phyloP scores from a whole-genome alignment of 345 rosid species.

The Erucastrum elatum region DNA sequence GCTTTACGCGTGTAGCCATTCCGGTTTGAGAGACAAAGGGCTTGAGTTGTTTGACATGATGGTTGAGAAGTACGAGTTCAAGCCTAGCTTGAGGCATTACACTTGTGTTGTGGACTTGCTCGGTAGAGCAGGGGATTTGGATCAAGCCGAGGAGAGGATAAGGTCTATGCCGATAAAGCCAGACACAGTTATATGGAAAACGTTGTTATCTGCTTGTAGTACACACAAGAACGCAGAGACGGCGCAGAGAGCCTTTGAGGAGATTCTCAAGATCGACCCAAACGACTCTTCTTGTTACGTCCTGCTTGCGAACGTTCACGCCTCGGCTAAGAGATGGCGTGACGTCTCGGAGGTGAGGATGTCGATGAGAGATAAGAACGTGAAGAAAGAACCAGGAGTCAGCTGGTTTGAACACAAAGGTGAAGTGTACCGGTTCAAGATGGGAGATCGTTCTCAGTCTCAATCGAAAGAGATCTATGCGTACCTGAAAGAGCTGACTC shows the following conservation, averaged over 20 bases:
- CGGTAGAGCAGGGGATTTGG: constrained; percentile 63
- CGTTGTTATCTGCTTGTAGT: constrained; percentile 73
- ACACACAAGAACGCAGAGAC: constrained; percentile 55
- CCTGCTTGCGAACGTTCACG: constrained; percentile 66
- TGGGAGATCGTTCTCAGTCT: constrained; percentile 66
- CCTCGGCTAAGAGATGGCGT: constrained; percentile 63
- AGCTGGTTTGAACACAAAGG: constrained; percentile 79
- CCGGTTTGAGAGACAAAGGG: constrained; percentile 71
- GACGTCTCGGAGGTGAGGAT: constrained; percentile 65
- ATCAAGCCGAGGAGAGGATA: constrained; percentile 64
- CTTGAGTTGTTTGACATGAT: constrained; percentile 55
- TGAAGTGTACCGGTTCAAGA: constrained; percentile 58
- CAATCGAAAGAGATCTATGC: constrained; percentile 52
- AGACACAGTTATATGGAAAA: constrained; percentile 71
- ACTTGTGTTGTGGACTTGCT: constrained; percentile 75
- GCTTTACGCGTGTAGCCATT: constrained; percentile 82
- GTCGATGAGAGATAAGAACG: constrained; percentile 59
- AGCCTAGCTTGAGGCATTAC: constrained; percentile 59
- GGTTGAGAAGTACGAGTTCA: constrained; percentile 50
- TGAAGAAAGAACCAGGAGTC: constrained; percentile 77
- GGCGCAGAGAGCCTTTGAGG: constrained; percentile 60
- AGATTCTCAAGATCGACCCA: constrained; percentile 60
- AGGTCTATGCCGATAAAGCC: constrained; percentile 64
- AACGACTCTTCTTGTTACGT: constrained; percentile 69
- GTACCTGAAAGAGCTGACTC: constrained; percentile 56